Percentiles rank a stretch among this genome's conserved stretches.
Evolutionary conservation across 2,329 filamentous ascomycete species (phyloP).

Genomic region (Botryotinia globosa): DNA sequence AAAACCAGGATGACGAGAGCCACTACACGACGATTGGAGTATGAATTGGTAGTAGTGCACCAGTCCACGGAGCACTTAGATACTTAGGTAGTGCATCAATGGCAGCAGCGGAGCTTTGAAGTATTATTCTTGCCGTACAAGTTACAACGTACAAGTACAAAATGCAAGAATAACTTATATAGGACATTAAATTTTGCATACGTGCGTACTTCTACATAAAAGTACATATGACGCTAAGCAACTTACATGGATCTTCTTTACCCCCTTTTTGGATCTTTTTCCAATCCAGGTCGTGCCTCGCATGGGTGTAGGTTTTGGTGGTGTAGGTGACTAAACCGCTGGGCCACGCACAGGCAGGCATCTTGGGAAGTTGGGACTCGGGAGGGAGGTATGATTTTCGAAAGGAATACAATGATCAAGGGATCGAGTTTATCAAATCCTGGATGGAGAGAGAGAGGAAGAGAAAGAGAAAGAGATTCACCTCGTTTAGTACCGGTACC

Average conservation of each 20-base stretch:
- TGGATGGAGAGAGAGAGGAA: not conserved
- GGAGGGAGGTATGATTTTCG: not conserved
- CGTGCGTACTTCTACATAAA: not conserved
- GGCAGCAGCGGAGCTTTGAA: not conserved
- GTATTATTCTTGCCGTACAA: not conserved
- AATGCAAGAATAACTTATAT: not conserved
- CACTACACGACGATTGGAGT: slow-evolving; percentile 19
- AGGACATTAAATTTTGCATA: slow-evolving; percentile 1
- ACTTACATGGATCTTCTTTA: not conserved
- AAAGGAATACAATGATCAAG: slow-evolving; percentile 10
- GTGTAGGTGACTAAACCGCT: slow-evolving; percentile 11
- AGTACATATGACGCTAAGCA: not conserved
- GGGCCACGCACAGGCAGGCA: slow-evolving; percentile 14
- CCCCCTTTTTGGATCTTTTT: slow-evolving; percentile 15
- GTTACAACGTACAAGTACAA: not conserved
- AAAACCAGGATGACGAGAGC: slow-evolving; percentile 24
- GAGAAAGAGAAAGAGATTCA: slow-evolving; percentile 1
- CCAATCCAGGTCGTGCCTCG: slow-evolving; percentile 8
- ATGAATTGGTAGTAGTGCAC: slow-evolving; percentile 17
- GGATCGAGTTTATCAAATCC: slow-evolving; percentile 8
- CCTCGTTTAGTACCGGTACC: not conserved
- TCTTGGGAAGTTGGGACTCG: too few relatives aligned
- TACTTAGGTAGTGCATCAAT: slow-evolving; percentile 2
- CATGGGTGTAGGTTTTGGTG: slow-evolving; percentile 13
- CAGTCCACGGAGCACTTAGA: not conserved